Evolutionary conservation across 2,329 filamentous ascomycete species (phyloP).

Genomic region (Nemania diffusa): DNA sequence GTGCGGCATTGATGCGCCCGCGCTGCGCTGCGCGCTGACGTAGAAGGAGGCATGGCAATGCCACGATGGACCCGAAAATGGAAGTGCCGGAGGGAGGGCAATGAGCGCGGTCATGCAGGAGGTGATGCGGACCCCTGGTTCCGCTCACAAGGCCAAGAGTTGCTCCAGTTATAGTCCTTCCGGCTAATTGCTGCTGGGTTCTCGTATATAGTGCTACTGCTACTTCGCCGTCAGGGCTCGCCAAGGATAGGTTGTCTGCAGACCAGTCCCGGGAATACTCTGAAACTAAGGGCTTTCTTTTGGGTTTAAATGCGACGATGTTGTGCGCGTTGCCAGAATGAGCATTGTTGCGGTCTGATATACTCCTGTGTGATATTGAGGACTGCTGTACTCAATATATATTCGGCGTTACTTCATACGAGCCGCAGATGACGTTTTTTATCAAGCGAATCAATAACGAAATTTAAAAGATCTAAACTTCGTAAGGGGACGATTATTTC

Average conservation of each 20-base stretch:
- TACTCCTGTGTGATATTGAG: background rate
- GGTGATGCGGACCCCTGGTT: slow-evolving; percentile 25
- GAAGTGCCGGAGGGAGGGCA: slow-evolving; percentile 32
- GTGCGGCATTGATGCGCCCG: background rate
- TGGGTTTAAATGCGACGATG: background rate
- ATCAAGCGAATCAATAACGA: background rate
- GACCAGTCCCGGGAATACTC: slow-evolving; percentile 2
- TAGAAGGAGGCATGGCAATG: background rate
- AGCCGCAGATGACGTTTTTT: background rate
- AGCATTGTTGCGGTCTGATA: background rate
- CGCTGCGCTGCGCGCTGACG: slow-evolving; percentile 13
- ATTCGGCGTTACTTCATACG: background rate
- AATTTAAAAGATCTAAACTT: too few species aligned
- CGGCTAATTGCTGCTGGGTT: slow-evolving; percentile 27
- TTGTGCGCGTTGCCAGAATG: background rate
- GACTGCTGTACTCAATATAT: background rate
- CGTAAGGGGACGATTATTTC: too few species aligned
- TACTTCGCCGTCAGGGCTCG: slow-evolving; percentile 3
- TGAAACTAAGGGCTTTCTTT: background rate
- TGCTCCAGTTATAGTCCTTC: slow-evolving; percentile 16
- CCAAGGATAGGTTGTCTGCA: background rate
- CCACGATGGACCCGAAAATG: slow-evolving; percentile 17
- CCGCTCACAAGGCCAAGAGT: slow-evolving; percentile 20
- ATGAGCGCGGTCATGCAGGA: slow-evolving; percentile 16
- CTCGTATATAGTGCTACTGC: slow-evolving; percentile 7